A percentile compares a stretch with the other conserved stretches of the same genome.
Conservation (phyloP, 2,329 filamentous ascomycete genomes). For the Thielaviopsis ethacetica region DNA sequence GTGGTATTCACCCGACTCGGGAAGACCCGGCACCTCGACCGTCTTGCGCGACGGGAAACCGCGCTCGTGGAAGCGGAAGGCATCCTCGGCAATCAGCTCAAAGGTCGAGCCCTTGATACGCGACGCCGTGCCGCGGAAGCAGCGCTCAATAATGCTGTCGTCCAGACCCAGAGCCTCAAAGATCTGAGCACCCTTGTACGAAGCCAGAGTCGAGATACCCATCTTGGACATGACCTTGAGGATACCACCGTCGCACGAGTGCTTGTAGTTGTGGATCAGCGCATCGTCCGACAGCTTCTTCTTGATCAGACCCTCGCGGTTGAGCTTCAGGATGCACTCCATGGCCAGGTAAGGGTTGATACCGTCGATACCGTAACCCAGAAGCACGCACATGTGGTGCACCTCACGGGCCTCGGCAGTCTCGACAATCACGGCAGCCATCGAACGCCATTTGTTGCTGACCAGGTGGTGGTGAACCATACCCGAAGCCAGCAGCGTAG, state of each 20-base stretch:
- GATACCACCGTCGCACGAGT: constrained; percentile 90
- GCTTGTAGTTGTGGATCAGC: constrained; percentile 90
- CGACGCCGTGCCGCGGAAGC: constrained; percentile 86
- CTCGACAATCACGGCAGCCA: constrained; percentile 75
- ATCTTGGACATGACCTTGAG: constrained; percentile 99
- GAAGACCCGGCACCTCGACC: constrained; percentile 58
- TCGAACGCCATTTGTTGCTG: constrained; percentile 86
- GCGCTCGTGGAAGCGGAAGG: constrained; percentile 86
- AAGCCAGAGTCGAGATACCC: constrained; percentile 92
- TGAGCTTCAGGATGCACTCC: constrained; percentile 94
- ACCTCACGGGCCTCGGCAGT: constrained; percentile 93
- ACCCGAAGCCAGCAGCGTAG: constrained; percentile 71
- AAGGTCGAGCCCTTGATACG: constrained; percentile 91
- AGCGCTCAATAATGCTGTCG: constrained; percentile 79
- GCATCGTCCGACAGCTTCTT: constrained; percentile 71
- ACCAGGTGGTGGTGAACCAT: constrained; percentile 94
- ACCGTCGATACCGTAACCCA: constrained; percentile 88
- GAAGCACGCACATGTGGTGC: constrained; percentile 95
- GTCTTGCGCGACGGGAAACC: constrained; percentile 74
- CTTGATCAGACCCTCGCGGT: constrained; percentile 80
- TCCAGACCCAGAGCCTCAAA: constrained; percentile 92
- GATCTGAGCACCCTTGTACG: constrained; percentile 96
- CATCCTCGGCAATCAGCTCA: constrained; percentile 83
- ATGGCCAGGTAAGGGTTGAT: constrained; percentile 91
- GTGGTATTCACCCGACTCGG: constrained; percentile 92